Conservation (phyloP, 495 filamentous ascomycete species). For the Hypoxylon cercidicola region DNA sequence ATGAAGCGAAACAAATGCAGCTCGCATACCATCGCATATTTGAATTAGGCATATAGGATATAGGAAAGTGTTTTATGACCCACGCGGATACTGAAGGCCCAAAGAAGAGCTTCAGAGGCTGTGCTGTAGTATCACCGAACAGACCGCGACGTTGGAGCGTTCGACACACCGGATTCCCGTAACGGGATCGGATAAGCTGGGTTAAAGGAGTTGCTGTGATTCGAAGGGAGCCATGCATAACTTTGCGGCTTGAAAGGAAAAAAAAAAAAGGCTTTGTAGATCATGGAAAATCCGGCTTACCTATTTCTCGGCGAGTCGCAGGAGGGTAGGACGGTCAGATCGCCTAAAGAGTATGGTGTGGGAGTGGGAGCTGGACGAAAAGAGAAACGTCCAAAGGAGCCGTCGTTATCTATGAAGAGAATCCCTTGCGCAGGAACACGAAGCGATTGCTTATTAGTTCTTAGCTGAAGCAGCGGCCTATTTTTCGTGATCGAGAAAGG, state of each 20-base stretch:
- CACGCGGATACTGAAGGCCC: slow-evolving; percentile 38
- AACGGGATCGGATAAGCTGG: slow-evolving; percentile 17
- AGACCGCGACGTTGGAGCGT: slow-evolving; percentile 24
- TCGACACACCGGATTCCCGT: slow-evolving; percentile 33
- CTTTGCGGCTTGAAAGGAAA: slow-evolving; percentile 30
- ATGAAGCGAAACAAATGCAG: slow-evolving; percentile 40
- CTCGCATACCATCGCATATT: slow-evolving; percentile 26
- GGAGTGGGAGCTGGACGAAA: slow-evolving; percentile 31
- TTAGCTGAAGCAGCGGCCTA: slow-evolving; percentile 28
- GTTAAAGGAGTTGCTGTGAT: slow-evolving; percentile 5
- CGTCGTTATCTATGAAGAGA: slow-evolving; percentile 32
- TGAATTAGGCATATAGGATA: slow-evolving; percentile 31
- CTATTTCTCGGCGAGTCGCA: slow-evolving; percentile 14
- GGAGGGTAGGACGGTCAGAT: slow-evolving; percentile 36
- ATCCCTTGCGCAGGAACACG: slow-evolving; percentile 40
- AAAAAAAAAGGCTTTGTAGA: slow-evolving; percentile 12
- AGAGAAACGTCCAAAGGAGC: slow-evolving; percentile 2
- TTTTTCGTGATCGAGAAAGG: slow-evolving; percentile 27
- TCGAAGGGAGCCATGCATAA: not conserved
- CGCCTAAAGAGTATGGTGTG: slow-evolving; percentile 26
- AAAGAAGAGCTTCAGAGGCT: slow-evolving; percentile 29
- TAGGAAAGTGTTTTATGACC: slow-evolving; percentile 22
- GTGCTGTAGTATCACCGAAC: slow-evolving; percentile 34
- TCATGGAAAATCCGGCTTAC: slow-evolving; percentile 28
- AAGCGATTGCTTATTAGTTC: slow-evolving; percentile 38